Conservation (phyloP, 202 grass and related monocot species). For the Digitaria exilis region DNA sequence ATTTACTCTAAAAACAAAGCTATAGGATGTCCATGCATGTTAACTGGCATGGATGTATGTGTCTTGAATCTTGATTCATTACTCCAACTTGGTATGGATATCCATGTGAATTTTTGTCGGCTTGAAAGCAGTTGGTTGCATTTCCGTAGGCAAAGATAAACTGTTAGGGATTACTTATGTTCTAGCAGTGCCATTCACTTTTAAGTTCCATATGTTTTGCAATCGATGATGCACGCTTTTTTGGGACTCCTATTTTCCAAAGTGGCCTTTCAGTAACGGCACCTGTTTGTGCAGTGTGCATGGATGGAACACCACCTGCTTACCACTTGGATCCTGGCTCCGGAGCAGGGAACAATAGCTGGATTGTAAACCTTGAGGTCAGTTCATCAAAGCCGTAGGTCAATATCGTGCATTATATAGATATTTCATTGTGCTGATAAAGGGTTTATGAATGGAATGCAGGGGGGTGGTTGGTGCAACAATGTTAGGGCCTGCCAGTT, state of each 20-base stretch:
- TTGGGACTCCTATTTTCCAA: background rate
- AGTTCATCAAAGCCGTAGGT: background rate
- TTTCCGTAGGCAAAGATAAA: no score
- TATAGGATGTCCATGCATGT: no score
- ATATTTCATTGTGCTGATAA: background rate
- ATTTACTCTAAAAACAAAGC: no score
- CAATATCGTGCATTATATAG: no score
- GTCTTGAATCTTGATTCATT: no score
- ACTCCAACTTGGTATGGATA: no score
- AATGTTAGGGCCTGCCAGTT: slow-evolving; percentile 57
- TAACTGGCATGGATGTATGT: no score
- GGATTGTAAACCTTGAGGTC: slow-evolving; percentile 88
- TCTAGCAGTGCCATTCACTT: no score
- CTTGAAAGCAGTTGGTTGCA: no score
- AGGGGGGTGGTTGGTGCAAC: slow-evolving; percentile 97
- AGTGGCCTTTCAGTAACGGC: background rate
- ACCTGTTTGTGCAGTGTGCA: slow-evolving; percentile 55
- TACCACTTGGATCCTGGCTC: slow-evolving; percentile 71
- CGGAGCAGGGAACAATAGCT: slow-evolving; percentile 60
- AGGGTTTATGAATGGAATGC: background rate
- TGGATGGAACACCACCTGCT: slow-evolving; percentile 76
- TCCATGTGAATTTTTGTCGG: no score
- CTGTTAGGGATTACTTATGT: no score
- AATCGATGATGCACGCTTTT: background rate
- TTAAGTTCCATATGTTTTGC: no score